Conservation (phyloP, 2,329 filamentous ascomycete genomes). For the Xylariales sp. region DNA sequence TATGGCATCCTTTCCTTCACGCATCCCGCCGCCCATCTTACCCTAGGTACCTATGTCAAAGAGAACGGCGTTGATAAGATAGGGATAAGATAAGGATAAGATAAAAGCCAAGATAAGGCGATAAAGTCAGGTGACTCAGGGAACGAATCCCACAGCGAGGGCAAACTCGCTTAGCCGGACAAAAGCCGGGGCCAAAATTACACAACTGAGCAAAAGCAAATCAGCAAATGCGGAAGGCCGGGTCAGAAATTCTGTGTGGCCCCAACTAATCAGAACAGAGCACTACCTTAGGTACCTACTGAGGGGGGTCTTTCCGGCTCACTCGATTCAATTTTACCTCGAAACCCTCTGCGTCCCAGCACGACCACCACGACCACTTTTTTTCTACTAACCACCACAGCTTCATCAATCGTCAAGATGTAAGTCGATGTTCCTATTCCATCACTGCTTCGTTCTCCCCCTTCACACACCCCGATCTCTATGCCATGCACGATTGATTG, state of each 20-base stretch:
- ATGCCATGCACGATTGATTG: slow-evolving; percentile 9
- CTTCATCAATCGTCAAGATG: slow-evolving; percentile 48
- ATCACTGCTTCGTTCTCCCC: not conserved
- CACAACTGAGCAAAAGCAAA: slow-evolving; percentile 34
- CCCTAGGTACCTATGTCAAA: no score
- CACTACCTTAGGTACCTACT: slow-evolving; percentile 6
- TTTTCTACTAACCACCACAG: slow-evolving; percentile 49
- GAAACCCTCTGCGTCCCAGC: slow-evolving; percentile 41
- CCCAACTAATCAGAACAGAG: not conserved
- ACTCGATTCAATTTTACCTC: slow-evolving; percentile 41
- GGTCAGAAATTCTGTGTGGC: slow-evolving; percentile 33
- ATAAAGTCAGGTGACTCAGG: slow-evolving; percentile 43
- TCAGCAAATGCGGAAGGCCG: slow-evolving; percentile 21
- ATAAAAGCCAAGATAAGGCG: not conserved
- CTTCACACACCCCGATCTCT: not conserved
- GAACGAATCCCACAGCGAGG: slow-evolving; percentile 32
- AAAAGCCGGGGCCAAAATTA: slow-evolving; percentile 44
- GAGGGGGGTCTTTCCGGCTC: slow-evolving; percentile 14
- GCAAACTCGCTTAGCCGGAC: slow-evolving; percentile 49
- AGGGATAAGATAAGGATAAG: slow-evolving; percentile 10
- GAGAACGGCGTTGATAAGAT: no score
- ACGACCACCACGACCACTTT: slow-evolving; percentile 39
- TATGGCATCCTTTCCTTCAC: no score
- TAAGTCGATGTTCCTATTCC: slow-evolving; percentile 42
- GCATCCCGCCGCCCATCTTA: no score